Percentiles rank a stretch among this genome's conserved stretches.
Evolutionary conservation across 2,329 filamentous ascomycete species (phyloP).

Genomic region (Reticulascus tulasneorum): DNA sequence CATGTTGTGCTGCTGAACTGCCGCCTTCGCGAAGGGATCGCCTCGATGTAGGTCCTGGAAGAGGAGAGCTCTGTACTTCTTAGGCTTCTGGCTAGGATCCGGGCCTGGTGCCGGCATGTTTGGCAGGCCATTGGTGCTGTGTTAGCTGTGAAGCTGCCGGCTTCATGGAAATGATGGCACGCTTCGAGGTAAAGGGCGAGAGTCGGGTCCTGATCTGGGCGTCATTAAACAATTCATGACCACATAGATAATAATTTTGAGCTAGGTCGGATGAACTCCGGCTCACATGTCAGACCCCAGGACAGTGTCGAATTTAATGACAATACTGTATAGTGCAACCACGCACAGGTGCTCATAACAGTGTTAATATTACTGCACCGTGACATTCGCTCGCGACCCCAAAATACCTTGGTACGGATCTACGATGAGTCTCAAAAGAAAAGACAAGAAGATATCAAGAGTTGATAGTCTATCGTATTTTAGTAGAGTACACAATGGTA

Average conservation of each 20-base stretch:
- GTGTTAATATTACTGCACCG: too few relatives aligned
- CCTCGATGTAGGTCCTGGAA: slow-evolving; percentile 4
- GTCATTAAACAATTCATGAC: slow-evolving; percentile 16
- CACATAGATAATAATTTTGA: slow-evolving; percentile 14
- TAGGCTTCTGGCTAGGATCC: slow-evolving; percentile 29
- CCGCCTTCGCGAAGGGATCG: slow-evolving; percentile 20
- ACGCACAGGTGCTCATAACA: too few relatives aligned
- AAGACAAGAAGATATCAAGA: too few relatives aligned
- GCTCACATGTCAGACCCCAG: neutral
- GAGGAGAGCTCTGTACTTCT: slow-evolving; percentile 10
- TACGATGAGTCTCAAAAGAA: too few relatives aligned
- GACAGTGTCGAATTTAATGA: too few relatives aligned
- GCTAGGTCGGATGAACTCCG: slow-evolving; percentile 14
- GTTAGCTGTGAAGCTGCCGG: slow-evolving; percentile 1
- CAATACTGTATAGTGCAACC: too few relatives aligned
- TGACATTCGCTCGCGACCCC: too few relatives aligned
- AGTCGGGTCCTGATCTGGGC: slow-evolving; percentile 10
- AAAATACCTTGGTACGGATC: too few relatives aligned
- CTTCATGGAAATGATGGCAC: neutral
- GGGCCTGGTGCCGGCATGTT: slow-evolving; percentile 42
- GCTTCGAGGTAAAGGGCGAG: neutral
- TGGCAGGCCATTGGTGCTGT: slow-evolving; percentile 42
- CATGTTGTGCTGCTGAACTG: slow-evolving; percentile 31
- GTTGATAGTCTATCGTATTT: too few relatives aligned
- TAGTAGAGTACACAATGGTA: too few relatives aligned